Base-by-base conservation (phyloP, 768 basidiomycete species). In the Vararia minispora region DNA sequence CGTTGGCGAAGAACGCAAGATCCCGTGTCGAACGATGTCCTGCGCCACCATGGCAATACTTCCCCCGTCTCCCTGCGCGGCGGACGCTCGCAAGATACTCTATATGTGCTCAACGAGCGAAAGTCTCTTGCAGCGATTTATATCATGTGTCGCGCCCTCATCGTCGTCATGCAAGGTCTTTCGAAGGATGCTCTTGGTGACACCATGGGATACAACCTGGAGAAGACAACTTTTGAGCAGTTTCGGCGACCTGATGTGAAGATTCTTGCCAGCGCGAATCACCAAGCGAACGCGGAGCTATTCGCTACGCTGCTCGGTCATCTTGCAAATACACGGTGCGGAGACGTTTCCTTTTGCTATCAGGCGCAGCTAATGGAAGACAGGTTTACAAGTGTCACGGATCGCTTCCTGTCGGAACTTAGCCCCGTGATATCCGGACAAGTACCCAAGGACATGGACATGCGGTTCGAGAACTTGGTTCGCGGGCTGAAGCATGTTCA, bases 301-400 rank as follows among this genome's bases (percentile, higher is more conserved):
- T 89, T 83, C 56, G 81, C 89, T 3, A 74, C 75, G 14, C 64
- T 95, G n/a, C 61, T 95, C 4, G 91, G 89, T 2, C 76, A 85
- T 49, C 63, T 94, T 39, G 81, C 89, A 1, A 79, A 75, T 48
- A 65, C 86, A 42, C 71, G 89, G 87, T 89, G 45, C 23, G 79
- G 57, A 22, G n/a, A n/a, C n/a, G n/a, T n/a, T n/a, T n/a, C n/a
- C n/a, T n/a, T n/a, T n/a, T n/a, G n/a, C n/a, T n/a, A n/a, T n/a
- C n/a, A n/a, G n/a, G n/a, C n/a, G n/a, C n/a, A n/a, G n/a, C n/a
- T n/a, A n/a, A n/a, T n/a, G 22, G 9, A 28, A 12, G 20, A 6
- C 40, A 88, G 90, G 37, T 97, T 97, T 49, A 67, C 83, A 47
- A 91, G 80, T 42, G 86, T 97, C n/a, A 89, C 87, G 3, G 90